phyloP scores from a whole-genome alignment of 495 filamentous ascomycete genomes.

The Penicillium lagena region DNA sequence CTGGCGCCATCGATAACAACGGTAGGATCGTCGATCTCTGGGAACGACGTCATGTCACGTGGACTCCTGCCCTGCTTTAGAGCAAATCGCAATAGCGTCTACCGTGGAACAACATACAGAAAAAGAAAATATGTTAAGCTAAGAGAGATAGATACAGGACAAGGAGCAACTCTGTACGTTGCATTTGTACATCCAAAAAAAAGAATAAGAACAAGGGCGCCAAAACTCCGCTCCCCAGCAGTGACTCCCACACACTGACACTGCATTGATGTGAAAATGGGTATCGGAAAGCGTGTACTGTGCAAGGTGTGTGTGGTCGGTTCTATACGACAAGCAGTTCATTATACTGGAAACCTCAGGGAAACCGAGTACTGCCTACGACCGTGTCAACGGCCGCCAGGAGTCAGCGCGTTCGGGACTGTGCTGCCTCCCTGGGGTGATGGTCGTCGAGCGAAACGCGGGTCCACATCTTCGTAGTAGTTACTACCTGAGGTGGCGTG shows the following conservation, averaged over 20 bases:
- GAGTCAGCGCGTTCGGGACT: conserved; percentile 28
- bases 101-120: not conserved
- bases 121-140: not conserved
- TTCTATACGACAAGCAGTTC: not conserved
- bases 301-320: too few species aligned
- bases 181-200: not conserved
- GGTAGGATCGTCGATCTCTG: too few species aligned
- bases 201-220: conserved; percentile 2
- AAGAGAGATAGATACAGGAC: not conserved
- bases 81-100: too few species aligned
- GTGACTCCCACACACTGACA: conserved; percentile 9
- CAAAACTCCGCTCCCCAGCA: conserved; percentile 14
- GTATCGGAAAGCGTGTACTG: conserved; percentile 12
- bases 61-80: too few species aligned
- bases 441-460: conserved; percentile 61
- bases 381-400: conserved; percentile 22
- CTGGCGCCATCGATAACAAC: too few species aligned
- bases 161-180: too few species aligned
- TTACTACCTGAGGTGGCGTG: conserved; percentile 10
- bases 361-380: too few species aligned
- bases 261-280: conserved; percentile 13
- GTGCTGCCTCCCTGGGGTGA: conserved; percentile 15
- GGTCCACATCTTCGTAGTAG: conserved; percentile 95
- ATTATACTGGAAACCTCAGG: conserved; percentile 7
- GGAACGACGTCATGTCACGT: too few species aligned